These are phyloP conservation scores for Coemansia sp. DNA, from an alignment of 192 early-diverging fungal species.

Conservation along the genomic window DNA sequence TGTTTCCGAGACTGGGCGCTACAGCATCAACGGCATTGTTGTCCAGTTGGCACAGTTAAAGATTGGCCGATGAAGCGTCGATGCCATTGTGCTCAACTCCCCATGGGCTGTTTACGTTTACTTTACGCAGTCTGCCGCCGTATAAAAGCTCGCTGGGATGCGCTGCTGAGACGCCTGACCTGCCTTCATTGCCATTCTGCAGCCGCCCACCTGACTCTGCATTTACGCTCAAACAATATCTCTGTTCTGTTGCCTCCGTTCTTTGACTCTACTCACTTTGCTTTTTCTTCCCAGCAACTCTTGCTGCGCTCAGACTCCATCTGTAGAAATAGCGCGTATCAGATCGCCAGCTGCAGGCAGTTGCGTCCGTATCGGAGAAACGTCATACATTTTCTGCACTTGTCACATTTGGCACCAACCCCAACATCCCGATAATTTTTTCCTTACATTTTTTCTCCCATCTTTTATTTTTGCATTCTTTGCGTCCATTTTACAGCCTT, in stretches of 20 bases:
- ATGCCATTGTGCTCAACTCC: neutral
- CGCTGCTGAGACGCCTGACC: neutral
- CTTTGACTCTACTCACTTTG: neutral
- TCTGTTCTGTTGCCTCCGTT: neutral
- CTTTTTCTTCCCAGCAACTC: neutral
- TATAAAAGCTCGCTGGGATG: neutral
- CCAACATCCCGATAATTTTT: neutral
- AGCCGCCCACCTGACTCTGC: neutral
- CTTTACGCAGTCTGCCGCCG: neutral
- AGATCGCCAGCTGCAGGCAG: neutral
- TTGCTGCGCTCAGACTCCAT: neutral
- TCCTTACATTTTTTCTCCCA: neutral
- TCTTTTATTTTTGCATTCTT: conserved; percentile 4
- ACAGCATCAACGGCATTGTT: too few species aligned
- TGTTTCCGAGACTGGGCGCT: too few species aligned
- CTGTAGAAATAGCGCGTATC: neutral
- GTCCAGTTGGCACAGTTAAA: too few species aligned
- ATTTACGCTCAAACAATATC: neutral
- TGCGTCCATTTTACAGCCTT: neutral
- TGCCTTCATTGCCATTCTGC: neutral
- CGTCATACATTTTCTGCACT: neutral
- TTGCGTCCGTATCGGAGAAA: neutral
- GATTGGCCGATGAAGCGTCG: too few species aligned
- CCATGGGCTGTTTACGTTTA: neutral
- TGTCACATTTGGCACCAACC: neutral